Base-by-base conservation (phyloP, 768 basidiomycete genomes). In the Panus rudis region DNA sequence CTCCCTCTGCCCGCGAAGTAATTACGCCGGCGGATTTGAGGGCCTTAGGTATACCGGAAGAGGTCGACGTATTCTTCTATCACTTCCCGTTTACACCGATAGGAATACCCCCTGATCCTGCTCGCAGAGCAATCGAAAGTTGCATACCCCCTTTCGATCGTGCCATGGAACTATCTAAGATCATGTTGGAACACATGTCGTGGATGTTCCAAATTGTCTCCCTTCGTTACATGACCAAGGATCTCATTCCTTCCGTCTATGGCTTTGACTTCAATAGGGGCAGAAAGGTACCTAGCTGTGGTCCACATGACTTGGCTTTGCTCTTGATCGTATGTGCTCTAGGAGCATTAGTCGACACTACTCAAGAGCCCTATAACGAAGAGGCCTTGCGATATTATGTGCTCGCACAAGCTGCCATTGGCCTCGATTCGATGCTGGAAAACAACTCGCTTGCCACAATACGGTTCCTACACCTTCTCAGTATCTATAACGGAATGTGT, bases 401-500 rank as follows among this genome's bases (percentile, higher is more conserved):
- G 47, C 66, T 84, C 21, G 66, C 79, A 1, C 62, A 72, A 6
- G 77, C 76, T 3, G 77, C 81, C 1, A 61, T 85, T 13, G 69
- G 72, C 26, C 59, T 83, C 13, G 79, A 80, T 46, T 69, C 81
- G 0, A 72, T 84, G 21, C 58, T 84, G 39, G 81, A 83, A 62
- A 76, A 78, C 48, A 81, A 82, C 4, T 76, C 76, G 0, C 59
- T 81, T 34, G 73, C 76, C 16, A 84, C 84, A 23, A 76, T 86
- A 20, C 83, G 85, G 59, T 60, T 73, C 2, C 57, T 84, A n/a
- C 78, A 81, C 58, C 57, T 84, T 46, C 66, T 80, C 64, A 79
- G 81, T 52, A 70, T 80, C 6, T 84, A 79, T 55, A 79, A 79
- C 47, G 76, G 73, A 11, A 76, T 84, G 79, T 80, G 74, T 52